These are phyloP conservation scores for Medakamo hakoo DNA, from an alignment of 139 green algal genomes.

Conservation along the genomic window DNA sequence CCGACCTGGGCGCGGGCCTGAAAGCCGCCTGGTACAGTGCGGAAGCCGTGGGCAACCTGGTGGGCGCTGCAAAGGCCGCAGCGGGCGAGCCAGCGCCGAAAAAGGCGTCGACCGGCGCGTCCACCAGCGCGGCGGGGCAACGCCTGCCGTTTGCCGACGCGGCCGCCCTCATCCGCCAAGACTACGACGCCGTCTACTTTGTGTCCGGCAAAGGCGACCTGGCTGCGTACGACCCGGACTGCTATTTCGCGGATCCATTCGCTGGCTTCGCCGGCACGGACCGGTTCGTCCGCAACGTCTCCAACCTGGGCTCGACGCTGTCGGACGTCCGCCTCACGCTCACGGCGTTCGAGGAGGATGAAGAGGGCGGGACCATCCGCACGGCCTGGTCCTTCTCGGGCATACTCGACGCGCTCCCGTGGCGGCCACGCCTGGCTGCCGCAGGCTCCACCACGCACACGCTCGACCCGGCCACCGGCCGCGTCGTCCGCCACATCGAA, in stretches of 20 bases:
- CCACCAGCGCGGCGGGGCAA: conserved; percentile 1
- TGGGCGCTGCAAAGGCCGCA: conserved; percentile 21
- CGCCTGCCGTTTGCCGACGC: conserved; percentile 18
- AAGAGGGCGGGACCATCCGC: conserved; percentile 8
- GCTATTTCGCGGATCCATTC: conserved; percentile 54
- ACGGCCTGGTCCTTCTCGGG: conserved; percentile 48
- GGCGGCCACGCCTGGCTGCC: conserved; percentile 37
- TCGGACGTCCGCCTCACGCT: conserved; percentile 53
- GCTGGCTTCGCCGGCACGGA: conserved; percentile 26
- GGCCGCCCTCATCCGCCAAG: conserved; percentile 26
- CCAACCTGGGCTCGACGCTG: conserved; percentile 61
- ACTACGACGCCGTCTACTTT: conserved; percentile 65
- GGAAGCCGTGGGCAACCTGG: conserved; percentile 55
- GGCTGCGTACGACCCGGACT: conserved; percentile 29
- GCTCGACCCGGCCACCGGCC: conserved; percentile 25
- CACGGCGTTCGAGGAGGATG: conserved; percentile 30
- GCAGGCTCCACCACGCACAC: conserved; percentile 49
- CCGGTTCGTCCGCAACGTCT: conserved; percentile 72
- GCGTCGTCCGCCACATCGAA: conserved; percentile 54
- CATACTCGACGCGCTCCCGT: conserved; percentile 39
- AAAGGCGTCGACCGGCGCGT: not conserved
- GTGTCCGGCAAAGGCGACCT: conserved; percentile 34
- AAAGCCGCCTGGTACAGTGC: conserved; percentile 64
- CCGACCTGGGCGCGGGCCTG: conserved; percentile 19
- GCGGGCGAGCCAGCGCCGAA: not conserved